Evolutionary conservation across 2,329 filamentous ascomycete species (phyloP).

Genomic region (Daldinia sp.): DNA sequence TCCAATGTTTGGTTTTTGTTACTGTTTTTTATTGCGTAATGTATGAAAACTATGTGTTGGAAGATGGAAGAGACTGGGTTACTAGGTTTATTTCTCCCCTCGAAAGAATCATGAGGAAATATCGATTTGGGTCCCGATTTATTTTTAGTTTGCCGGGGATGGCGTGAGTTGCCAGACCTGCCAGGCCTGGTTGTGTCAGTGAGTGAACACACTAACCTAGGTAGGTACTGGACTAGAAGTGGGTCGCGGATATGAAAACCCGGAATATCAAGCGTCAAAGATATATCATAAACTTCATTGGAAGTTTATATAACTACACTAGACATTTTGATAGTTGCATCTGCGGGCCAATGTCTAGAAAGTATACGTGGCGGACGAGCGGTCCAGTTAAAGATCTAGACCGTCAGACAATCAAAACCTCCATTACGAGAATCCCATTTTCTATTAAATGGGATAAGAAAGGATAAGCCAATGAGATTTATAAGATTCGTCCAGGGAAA

Average conservation of each 20-base stretch:
- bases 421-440: neutral
- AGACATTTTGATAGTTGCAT: slow-evolving; percentile 23
- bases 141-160: slow-evolving; percentile 11
- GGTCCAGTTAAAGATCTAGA: slow-evolving; percentile 22
- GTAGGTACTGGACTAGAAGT: slow-evolving; percentile 30
- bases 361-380: slow-evolving; percentile 28
- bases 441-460: neutral
- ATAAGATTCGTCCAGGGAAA: neutral
- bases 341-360: slow-evolving; percentile 13
- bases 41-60: neutral
- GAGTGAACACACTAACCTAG: no score
- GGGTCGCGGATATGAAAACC: slow-evolving; percentile 23
- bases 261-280: slow-evolving; percentile 16
- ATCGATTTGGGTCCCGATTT: slow-evolving; percentile 25
- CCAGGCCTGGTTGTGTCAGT: no score
- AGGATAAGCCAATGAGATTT: neutral
- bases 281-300: slow-evolving; percentile 27
- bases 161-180: no score
- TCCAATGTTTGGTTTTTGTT: neutral
- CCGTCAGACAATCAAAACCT: slow-evolving; percentile 13
- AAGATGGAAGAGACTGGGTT: neutral
- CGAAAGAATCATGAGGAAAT: slow-evolving; percentile 17
- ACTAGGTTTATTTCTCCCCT: neutral
- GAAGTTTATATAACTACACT: neutral
- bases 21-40: neutral